Percentiles rank a stretch among this genome's conserved stretches.
Conservation (phyloP, 1,284 basidiomycete genomes). For the Volvariella surrecta region DNA sequence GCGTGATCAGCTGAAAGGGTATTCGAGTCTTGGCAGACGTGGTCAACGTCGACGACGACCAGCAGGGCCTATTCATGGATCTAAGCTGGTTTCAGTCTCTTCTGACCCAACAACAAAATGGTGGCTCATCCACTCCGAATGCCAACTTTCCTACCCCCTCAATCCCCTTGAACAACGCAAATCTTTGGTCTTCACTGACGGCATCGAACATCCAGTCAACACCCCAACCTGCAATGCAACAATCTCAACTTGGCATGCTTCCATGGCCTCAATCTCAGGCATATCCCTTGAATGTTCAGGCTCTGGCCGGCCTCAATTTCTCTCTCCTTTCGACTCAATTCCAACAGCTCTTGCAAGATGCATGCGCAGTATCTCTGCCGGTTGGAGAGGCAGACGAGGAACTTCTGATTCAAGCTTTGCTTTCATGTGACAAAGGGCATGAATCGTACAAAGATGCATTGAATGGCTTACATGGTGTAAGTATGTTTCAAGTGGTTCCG, state of each 20-base stretch:
- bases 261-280: constrained; percentile 21
- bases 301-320: constrained; percentile 24
- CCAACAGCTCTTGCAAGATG: constrained; percentile 46
- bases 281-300: constrained; percentile 24
- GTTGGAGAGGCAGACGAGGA: constrained; percentile 49
- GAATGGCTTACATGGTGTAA: constrained; percentile 35
- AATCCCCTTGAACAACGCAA: too few species aligned
- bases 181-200: constrained; percentile 18
- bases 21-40: too few species aligned
- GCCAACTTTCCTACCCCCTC: too few species aligned
- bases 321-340: constrained; percentile 32
- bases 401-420: constrained; percentile 36
- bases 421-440: constrained; percentile 24
- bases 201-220: constrained; percentile 9
- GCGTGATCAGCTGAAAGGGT: too few species aligned
- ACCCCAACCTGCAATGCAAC: constrained; percentile 7
- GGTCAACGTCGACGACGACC: too few species aligned
- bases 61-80: too few species aligned
- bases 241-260: too few species aligned
- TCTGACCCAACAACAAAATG: too few species aligned
- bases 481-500: constrained; percentile 12
- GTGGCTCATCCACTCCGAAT: too few species aligned
- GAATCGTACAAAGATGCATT: constrained; percentile 36
- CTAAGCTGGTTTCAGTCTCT: too few species aligned
- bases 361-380: constrained; percentile 41